Percentiles rank a stretch among this genome's conserved stretches.
These are phyloP conservation scores for Plantago elongata DNA, from an alignment of 257 asterid species.

Conservation along the genomic window DNA sequence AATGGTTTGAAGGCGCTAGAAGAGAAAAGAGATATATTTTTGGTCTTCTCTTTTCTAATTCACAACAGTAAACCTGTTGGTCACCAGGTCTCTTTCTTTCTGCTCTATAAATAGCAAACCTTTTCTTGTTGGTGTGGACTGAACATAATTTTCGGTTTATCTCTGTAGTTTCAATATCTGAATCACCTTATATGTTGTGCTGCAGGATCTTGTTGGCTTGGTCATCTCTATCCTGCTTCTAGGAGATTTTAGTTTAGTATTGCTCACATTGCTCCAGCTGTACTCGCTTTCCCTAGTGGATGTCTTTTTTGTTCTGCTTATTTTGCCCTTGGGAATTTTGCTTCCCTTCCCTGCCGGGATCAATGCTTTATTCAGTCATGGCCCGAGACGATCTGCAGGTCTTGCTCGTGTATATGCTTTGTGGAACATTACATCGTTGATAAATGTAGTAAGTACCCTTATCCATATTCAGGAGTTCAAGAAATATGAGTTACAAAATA, in stretches of 20 bases:
- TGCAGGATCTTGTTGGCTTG: constrained; percentile 99
- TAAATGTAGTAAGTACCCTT: constrained; percentile 69
- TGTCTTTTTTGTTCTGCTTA: constrained; percentile 78
- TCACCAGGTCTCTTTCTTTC: constrained; percentile 63
- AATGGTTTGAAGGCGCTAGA: constrained; percentile 64
- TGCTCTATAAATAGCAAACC: too few species aligned
- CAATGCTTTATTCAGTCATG: constrained; percentile 94
- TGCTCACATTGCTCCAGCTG: constrained; percentile 95
- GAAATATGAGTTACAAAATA: background rate
- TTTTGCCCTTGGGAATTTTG: constrained; percentile 82
- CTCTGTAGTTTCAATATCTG: background rate
- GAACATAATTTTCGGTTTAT: background rate
- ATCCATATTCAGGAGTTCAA: background rate
- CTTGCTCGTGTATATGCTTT: constrained; percentile 95
- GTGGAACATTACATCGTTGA: constrained; percentile 85
- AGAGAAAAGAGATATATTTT: constrained; percentile 78
- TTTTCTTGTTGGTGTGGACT: background rate
- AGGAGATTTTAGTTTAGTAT: constrained; percentile 95
- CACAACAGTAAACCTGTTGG: constrained; percentile 96
- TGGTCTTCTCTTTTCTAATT: constrained; percentile 68
- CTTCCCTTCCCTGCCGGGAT: constrained; percentile 98
- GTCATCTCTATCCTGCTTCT: constrained; percentile 88
- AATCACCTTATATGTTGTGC: constrained; percentile 12
- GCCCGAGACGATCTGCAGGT: constrained; percentile 92
- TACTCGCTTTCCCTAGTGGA: constrained; percentile 82